Percentiles rank a stretch among this genome's conserved stretches.
These are phyloP conservation scores for Pichiaceae sp. DNA, from an alignment of 1,139 yeast genomes.

Conservation along the genomic window DNA sequence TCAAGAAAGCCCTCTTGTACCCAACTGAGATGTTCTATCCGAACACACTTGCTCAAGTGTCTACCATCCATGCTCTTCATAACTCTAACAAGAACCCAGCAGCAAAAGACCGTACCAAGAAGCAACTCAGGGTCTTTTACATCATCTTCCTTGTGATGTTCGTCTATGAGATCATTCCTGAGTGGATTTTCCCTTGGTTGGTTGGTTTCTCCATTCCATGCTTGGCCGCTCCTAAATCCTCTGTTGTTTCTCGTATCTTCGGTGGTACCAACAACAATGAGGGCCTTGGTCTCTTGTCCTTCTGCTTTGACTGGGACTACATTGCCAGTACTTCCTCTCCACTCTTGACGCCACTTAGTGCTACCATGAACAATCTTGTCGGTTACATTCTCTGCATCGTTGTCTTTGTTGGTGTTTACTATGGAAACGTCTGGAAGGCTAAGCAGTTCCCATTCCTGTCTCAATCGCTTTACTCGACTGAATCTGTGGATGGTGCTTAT, in stretches of 20 bases:
- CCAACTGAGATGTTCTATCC: constrained; percentile 56
- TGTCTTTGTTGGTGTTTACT: constrained; percentile 22
- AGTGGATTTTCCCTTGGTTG: constrained; percentile 16
- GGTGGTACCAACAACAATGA: constrained; percentile 22
- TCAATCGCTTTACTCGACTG: constrained; percentile 19
- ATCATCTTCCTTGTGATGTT: constrained; percentile 13
- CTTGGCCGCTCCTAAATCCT: constrained; percentile 20
- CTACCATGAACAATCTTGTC: constrained; percentile 21
- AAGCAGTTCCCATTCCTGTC: constrained; percentile 24
- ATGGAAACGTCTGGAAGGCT: constrained; percentile 25
- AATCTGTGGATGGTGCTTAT: constrained; percentile 18
- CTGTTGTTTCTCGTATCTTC: constrained; percentile 17
- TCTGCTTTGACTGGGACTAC: constrained; percentile 25
- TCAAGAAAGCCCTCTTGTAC: constrained; percentile 48
- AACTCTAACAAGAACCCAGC: constrained; percentile 24
- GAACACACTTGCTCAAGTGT: constrained; percentile 43
- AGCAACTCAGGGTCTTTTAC: constrained; percentile 17
- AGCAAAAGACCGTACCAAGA: constrained; percentile 29
- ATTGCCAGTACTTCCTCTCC: constrained; percentile 22
- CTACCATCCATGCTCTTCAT: constrained; percentile 28
- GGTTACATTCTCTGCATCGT: constrained; percentile 23
- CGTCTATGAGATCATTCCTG: constrained; percentile 23
- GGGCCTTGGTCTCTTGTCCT: constrained; percentile 22
- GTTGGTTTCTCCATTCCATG: constrained; percentile 19
- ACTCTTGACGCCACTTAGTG: constrained; percentile 20